Evolutionary conservation across 768 basidiomycete species (phyloP).

Genomic region (Termitomyces sp.): DNA sequence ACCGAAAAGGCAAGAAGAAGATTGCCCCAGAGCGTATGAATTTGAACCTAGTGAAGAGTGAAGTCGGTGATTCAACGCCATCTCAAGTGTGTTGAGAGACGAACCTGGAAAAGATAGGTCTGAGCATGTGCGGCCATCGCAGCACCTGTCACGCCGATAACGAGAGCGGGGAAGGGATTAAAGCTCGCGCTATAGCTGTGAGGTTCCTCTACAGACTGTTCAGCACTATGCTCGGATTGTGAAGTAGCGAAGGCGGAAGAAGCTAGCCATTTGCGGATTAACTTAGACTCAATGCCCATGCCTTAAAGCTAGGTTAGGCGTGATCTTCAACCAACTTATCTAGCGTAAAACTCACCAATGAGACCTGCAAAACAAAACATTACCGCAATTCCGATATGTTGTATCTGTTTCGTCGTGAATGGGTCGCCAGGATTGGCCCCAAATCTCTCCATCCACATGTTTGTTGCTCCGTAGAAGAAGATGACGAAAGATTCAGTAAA

Average conservation of each 20-base stretch:
- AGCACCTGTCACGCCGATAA: conserved; percentile 88
- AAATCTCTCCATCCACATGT: conserved; percentile 97
- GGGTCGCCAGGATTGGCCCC: conserved; percentile 78
- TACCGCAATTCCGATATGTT: conserved; percentile 92
- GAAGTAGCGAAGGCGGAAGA: conserved; percentile 37
- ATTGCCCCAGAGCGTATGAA: conserved; percentile 90
- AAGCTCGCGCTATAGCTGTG: conserved; percentile 72
- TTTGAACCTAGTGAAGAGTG: conserved; percentile 55
- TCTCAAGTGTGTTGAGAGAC: neutral
- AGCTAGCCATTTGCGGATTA: conserved; percentile 69
- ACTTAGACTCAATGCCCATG: conserved; percentile 84
- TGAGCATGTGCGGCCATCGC: conserved; percentile 94
- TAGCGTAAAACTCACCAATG: conserved; percentile 36
- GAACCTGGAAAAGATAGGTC: conserved; percentile 81
- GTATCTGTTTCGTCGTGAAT: conserved; percentile 85
- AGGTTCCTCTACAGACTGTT: conserved; percentile 55
- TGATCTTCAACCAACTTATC: neutral
- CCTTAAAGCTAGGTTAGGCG: conserved; percentile 12
- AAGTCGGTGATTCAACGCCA: neutral
- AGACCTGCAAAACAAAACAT: conserved; percentile 97
- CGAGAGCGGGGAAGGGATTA: conserved; percentile 90
- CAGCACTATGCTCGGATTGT: conserved; percentile 19
- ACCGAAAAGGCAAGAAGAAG: conserved; percentile 74
- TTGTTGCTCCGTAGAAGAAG: conserved; percentile 83
- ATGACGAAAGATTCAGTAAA: conserved; percentile 77